These are phyloP conservation scores for Simplicillium aogashimaense DNA, from an alignment of 2,329 filamentous ascomycete genomes.

Conservation along the genomic window DNA sequence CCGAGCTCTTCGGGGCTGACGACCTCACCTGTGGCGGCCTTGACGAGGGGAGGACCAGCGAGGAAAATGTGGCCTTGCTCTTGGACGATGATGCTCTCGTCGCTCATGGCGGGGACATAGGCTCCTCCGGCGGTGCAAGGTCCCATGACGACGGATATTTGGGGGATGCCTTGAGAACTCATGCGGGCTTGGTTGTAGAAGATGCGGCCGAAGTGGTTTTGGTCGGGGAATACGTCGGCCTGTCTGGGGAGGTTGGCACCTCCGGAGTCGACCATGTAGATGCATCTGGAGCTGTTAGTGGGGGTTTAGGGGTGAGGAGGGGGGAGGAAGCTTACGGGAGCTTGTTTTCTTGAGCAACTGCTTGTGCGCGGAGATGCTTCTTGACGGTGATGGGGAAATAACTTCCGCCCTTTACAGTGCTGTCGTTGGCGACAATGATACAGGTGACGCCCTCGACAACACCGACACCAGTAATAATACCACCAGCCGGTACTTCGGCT, in stretches of 20 bases:
- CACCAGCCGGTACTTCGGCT: conserved; percentile 79
- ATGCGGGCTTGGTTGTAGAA: conserved; percentile 98
- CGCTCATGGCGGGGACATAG: conserved; percentile 94
- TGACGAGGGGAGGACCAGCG: conserved; percentile 86
- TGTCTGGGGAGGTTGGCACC: conserved; percentile 93
- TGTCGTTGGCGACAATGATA: conserved; percentile 91
- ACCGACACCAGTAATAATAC: conserved; percentile 87
- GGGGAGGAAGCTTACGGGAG: conserved; percentile 39
- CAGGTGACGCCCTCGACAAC: conserved; percentile 85
- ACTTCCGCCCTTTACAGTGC: conserved; percentile 92
- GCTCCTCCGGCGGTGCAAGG: conserved; percentile 93
- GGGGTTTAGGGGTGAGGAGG: not conserved
- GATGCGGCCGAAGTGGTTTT: conserved; percentile 91
- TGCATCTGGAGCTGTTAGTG: conserved; percentile 45
- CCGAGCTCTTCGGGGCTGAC: conserved; percentile 87
- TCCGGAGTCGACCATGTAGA: conserved; percentile 94
- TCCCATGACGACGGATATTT: conserved; percentile 94
- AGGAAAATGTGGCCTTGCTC: conserved; percentile 97
- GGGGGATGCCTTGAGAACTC: conserved; percentile 80
- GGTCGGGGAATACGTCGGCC: conserved; percentile 89
- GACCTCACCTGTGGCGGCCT: conserved; percentile 88
- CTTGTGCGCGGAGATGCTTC: conserved; percentile 89
- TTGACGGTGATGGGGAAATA: conserved; percentile 97
- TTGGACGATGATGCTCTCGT: conserved; percentile 93
- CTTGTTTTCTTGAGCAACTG: conserved; percentile 80